Conservation (phyloP, 23 red algal genomes). For the Agarophyton chilense region DNA sequence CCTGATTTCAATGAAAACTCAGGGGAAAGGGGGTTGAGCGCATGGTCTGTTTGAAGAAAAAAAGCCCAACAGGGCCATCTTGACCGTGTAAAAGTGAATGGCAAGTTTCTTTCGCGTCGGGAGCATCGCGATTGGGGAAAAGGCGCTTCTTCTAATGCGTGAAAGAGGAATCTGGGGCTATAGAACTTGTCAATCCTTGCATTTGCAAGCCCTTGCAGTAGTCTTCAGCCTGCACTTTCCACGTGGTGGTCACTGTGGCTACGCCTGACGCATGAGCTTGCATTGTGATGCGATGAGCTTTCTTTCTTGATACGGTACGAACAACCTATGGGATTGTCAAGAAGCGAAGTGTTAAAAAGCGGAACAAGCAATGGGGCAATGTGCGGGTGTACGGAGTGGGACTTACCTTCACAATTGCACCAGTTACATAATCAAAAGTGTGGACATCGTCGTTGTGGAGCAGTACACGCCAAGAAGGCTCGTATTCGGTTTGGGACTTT, state of each 20-base stretch:
- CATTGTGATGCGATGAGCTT: conserved; percentile 98
- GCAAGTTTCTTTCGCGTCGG: not conserved
- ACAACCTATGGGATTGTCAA: conserved; percentile 62
- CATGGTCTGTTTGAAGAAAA: not conserved
- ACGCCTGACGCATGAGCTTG: conserved; percentile 93
- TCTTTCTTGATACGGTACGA: conserved; percentile 93
- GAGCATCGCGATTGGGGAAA: not conserved
- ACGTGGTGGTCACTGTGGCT: conserved; percentile 97
- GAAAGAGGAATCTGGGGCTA: conserved; percentile 92
- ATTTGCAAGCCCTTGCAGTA: conserved; percentile 97
- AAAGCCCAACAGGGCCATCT: not conserved
- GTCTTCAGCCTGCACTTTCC: conserved; percentile 97
- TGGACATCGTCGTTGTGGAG: conserved; percentile 99
- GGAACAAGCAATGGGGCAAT: not conserved
- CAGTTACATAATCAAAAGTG: conserved; percentile 98
- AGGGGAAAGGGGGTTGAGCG: not conserved
- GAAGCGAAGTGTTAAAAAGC: not conserved
- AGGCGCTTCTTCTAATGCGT: conserved; percentile 20
- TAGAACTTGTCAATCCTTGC: conserved; percentile 95
- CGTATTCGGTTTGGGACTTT: conserved; percentile 86
- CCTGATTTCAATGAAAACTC: not conserved
- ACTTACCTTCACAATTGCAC: conserved; percentile 85
- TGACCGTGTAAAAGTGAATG: not conserved
- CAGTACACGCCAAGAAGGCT: conserved; percentile 95
- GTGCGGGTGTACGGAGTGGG: not conserved